phyloP scores from a whole-genome alignment of 305 asterid genomes.

The Fraxinus angustifolia region DNA sequence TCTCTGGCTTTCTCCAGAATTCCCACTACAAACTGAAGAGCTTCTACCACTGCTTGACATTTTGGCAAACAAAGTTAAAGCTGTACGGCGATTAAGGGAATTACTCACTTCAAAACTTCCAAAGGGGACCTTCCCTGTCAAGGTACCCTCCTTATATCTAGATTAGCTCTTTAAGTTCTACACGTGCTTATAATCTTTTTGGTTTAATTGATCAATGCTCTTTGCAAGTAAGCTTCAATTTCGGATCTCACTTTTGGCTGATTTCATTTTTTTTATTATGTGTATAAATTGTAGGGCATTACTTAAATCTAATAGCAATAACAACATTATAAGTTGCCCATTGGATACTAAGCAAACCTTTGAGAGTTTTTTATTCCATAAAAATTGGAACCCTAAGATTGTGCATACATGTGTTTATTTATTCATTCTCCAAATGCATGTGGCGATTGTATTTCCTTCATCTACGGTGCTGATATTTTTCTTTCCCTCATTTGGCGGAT shows the following conservation, averaged over 20 bases:
- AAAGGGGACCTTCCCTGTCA: slow-evolving; percentile 87
- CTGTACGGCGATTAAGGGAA: slow-evolving; percentile 81
- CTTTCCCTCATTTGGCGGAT: not conserved
- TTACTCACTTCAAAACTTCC: slow-evolving; percentile 87
- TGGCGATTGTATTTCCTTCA: not conserved
- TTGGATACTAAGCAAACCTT: not conserved
- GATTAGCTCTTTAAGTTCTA: slow-evolving; percentile 1
- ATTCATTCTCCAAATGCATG: not conserved
- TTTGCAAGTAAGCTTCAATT: not conserved
- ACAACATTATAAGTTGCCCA: not conserved
- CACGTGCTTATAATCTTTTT: slow-evolving; percentile 14
- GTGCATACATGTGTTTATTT: not conserved
- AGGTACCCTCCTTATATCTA: slow-evolving; percentile 45
- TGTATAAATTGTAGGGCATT: not conserved
- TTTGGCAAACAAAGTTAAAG: slow-evolving; percentile 94
- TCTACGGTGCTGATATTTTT: not conserved
- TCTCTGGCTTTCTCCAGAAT: slow-evolving; percentile 93
- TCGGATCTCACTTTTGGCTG: not conserved
- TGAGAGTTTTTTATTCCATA: not conserved
- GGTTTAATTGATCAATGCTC: not conserved
- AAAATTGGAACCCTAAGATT: not conserved
- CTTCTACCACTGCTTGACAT: slow-evolving; percentile 92
- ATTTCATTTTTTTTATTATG: not conserved
- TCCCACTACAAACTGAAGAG: slow-evolving; percentile 82
- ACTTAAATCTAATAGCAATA: not conserved